Evolutionary conservation across 371 early-diverging fungal genomes (phyloP).

Genomic region (Capillidium rhysosporum): DNA sequence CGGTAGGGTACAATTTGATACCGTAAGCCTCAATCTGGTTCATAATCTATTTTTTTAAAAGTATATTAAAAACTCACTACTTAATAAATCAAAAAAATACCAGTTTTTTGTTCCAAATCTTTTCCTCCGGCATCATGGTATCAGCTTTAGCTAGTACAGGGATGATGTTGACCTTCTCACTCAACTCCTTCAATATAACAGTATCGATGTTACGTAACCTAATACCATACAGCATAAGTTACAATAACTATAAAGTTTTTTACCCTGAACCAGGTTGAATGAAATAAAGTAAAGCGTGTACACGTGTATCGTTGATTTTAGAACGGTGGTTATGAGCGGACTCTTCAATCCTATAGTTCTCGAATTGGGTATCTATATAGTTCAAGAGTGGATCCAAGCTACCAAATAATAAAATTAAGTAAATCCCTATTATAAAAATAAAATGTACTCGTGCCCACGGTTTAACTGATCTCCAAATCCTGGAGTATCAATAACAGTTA

Average conservation of each 20-base stretch:
- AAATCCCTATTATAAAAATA: not conserved
- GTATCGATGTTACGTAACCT: constrained; percentile 80
- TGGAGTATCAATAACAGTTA: constrained; percentile 86
- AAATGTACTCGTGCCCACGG: constrained; percentile 48
- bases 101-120: constrained; percentile 35
- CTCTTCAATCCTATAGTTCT: constrained; percentile 75
- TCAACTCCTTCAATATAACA: constrained; percentile 59
- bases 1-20: constrained; percentile 46
- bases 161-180: constrained; percentile 69
- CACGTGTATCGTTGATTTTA: constrained; percentile 53
- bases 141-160: constrained; percentile 65
- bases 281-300: constrained; percentile 91
- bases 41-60: constrained; percentile 23
- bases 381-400: constrained; percentile 57
- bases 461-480: constrained; percentile 81
- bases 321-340: constrained; percentile 60
- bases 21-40: constrained; percentile 46
- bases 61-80: not conserved
- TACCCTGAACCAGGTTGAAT: constrained; percentile 82
- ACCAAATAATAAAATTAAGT: not conserved
- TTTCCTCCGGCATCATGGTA: constrained; percentile 38
- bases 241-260: constrained; percentile 6
- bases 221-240: constrained; percentile 17
- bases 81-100: constrained; percentile 17
- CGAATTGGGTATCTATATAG: constrained; percentile 83